Conservation (phyloP, 148 eudicot genomes). For the Fagopyrum esculentum region DNA sequence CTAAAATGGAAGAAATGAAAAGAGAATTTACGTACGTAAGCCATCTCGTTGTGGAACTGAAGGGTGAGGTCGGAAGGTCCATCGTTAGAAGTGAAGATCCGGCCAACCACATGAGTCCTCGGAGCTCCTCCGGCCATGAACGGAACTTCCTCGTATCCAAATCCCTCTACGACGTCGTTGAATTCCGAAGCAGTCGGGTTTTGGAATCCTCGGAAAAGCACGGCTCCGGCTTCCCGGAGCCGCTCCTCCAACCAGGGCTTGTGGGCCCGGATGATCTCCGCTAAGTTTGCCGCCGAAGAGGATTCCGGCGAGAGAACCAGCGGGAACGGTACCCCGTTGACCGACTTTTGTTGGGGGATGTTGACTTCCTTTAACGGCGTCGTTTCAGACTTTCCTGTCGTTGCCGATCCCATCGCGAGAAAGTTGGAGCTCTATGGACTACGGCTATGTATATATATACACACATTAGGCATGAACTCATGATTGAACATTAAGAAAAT, state of each 20-base stretch:
- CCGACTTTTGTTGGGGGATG: slow-evolving; percentile 6
- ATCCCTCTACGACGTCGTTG: slow-evolving; percentile 7
- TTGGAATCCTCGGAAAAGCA: slow-evolving; percentile 3
- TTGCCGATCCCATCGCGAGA: background rate
- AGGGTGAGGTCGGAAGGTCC: background rate
- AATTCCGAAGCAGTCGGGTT: slow-evolving; percentile 1
- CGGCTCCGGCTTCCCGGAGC: slow-evolving; percentile 2
- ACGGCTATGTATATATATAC: too few relatives aligned
- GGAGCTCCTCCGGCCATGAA: slow-evolving; percentile 9
- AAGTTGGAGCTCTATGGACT: background rate
- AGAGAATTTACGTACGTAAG: background rate
- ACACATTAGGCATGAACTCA: too few relatives aligned
- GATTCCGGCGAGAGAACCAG: slow-evolving; percentile 3
- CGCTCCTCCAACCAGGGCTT: background rate
- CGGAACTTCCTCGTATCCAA: slow-evolving; percentile 11
- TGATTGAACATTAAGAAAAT: too few relatives aligned
- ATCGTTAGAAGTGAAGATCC: slow-evolving; percentile 8
- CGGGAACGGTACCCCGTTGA: slow-evolving; percentile 12
- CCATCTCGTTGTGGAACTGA: slow-evolving; percentile 10
- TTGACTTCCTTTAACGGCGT: slow-evolving; percentile 11
- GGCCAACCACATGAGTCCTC: slow-evolving; percentile 8
- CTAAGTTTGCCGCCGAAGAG: background rate
- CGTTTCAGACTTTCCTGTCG: background rate
- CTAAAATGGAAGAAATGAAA: too few relatives aligned
- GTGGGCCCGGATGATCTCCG: background rate